These are phyloP conservation scores for Acer negundo DNA, from an alignment of 345 rosid species.

Conservation along the genomic window DNA sequence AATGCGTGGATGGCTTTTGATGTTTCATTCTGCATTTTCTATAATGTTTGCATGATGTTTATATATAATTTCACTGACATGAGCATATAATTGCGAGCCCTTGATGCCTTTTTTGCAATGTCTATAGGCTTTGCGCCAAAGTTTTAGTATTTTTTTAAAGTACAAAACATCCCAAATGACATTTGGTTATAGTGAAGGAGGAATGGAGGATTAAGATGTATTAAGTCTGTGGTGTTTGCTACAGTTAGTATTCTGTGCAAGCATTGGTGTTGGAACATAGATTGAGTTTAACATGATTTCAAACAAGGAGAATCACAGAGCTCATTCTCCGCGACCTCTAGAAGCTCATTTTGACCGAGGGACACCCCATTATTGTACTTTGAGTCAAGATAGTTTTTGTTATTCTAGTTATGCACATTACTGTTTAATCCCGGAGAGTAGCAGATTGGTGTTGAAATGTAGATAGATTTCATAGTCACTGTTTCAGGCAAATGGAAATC, in stretches of 20 bases:
- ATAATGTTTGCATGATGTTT: not conserved
- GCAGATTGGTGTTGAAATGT: not conserved
- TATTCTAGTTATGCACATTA: not conserved
- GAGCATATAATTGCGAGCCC: not conserved
- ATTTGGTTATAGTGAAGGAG: not conserved
- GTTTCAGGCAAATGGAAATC: not conserved
- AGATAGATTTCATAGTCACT: not conserved
- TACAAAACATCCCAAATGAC: not conserved
- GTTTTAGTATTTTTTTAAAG: not conserved
- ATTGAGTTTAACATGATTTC: not conserved
- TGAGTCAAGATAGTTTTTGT: slow-evolving; percentile 5
- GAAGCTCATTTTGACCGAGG: too few relatives aligned
- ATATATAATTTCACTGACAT: not conserved
- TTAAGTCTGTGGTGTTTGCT: not conserved
- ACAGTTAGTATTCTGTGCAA: not conserved
- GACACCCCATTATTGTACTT: not conserved
- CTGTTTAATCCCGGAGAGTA: not conserved
- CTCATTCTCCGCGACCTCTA: not conserved
- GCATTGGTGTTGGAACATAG: not conserved
- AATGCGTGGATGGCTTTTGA: slow-evolving; percentile 12
- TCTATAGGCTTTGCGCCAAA: slow-evolving; percentile 7
- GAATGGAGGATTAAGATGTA: not conserved
- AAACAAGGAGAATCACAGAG: not conserved
- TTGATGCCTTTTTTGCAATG: not conserved
- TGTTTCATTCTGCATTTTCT: slow-evolving; percentile 2